Evolutionary conservation across 257 asterid species (phyloP).

Genomic region (Solanum etuberosum): DNA sequence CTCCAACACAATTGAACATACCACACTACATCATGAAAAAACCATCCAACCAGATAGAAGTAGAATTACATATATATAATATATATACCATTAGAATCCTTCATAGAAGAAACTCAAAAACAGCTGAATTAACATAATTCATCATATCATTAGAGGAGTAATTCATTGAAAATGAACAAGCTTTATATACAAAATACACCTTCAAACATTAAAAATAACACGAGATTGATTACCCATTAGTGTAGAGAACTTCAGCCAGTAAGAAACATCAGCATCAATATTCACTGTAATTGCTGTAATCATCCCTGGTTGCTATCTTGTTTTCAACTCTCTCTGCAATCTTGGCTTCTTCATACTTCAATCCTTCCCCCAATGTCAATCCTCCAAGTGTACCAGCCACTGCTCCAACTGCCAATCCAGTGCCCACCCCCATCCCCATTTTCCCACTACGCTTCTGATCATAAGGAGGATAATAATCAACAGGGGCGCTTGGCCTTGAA

Average conservation of each 20-base stretch:
- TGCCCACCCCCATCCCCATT: constrained; percentile 33
- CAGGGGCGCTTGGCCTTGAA: constrained; percentile 82
- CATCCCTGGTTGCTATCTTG: constrained; percentile 41
- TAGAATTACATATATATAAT: background rate
- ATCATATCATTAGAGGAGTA: background rate
- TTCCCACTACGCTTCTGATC: constrained; percentile 52
- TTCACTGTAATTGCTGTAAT: constrained; percentile 40
- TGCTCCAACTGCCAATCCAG: constrained; percentile 58
- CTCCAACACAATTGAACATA: background rate
- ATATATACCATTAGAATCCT: background rate
- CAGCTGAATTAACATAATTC: background rate
- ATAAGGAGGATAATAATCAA: constrained; percentile 38
- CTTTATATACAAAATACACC: background rate
- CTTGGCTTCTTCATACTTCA: constrained; percentile 54
- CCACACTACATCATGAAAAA: background rate
- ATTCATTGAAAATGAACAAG: background rate
- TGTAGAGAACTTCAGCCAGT: background rate
- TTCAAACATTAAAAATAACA: background rate
- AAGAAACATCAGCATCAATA: constrained; percentile 20
- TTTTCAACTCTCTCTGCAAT: constrained; percentile 38
- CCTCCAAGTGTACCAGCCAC: constrained; percentile 67
- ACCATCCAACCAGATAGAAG: background rate
- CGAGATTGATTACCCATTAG: background rate
- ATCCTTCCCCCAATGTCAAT: constrained; percentile 56
- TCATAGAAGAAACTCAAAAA: background rate